phyloP scores from a whole-genome alignment of 2,329 filamentous ascomycete genomes.

The Tolypocladium endophyticum region DNA sequence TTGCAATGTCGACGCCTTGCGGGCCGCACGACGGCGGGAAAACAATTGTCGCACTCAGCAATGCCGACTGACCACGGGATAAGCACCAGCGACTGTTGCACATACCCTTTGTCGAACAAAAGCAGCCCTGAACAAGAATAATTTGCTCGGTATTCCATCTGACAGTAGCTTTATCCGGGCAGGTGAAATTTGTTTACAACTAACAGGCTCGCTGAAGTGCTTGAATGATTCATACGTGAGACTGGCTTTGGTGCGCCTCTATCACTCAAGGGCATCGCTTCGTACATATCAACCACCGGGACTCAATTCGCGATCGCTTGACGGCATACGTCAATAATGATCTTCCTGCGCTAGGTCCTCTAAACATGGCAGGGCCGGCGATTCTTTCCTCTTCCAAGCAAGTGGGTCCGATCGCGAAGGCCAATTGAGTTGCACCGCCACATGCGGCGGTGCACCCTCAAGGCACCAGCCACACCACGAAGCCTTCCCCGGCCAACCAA shows the following conservation, averaged over 20 bases:
- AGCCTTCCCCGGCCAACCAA: not conserved
- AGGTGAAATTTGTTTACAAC: not conserved
- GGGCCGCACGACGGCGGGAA: not conserved
- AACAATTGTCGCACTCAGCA: not conserved
- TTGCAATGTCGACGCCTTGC: not conserved
- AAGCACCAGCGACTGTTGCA: not conserved
- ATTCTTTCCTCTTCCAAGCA: not conserved
- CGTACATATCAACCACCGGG: not conserved
- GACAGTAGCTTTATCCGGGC: not conserved
- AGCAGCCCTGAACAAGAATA: not conserved
- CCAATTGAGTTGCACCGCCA: not conserved
- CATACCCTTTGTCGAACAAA: not conserved
- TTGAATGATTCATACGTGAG: not conserved
- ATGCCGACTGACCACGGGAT: not conserved
- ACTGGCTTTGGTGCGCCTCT: not conserved
- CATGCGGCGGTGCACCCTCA: not conserved
- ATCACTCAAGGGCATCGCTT: not conserved
- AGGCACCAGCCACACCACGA: conserved; percentile 1
- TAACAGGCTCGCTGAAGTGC: not conserved
- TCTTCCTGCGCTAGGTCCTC: not conserved
- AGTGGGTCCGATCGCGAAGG: not conserved
- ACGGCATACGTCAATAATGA: not conserved
- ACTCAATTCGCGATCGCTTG: not conserved
- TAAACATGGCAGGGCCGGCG: not conserved
- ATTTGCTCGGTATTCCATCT: not conserved